phyloP scores from a whole-genome alignment of 768 basidiomycete genomes.

The Jaapia argillacea region DNA sequence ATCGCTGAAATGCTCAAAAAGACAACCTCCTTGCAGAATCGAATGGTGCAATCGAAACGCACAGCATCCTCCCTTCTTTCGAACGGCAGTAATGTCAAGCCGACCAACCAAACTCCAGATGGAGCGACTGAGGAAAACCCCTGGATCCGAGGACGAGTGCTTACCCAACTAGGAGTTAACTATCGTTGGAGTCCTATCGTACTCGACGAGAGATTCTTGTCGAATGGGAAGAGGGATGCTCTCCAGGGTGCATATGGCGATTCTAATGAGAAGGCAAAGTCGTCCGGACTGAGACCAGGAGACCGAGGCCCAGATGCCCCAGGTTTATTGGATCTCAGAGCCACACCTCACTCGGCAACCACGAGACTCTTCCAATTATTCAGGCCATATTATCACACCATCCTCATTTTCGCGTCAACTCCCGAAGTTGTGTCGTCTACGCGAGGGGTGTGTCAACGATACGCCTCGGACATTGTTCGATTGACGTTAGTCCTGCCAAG shows the following conservation, averaged over 20 bases:
- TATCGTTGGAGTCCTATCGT: conserved; percentile 12
- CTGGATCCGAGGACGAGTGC: conserved; percentile 2
- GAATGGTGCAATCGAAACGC: not conserved
- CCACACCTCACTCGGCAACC: not conserved
- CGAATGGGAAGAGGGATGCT: not conserved
- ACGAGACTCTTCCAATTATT: conserved; percentile 5
- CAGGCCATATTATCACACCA: conserved; percentile 6
- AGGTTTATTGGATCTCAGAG: conserved; percentile 1
- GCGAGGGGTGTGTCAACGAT: not conserved
- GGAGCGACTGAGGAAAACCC: not conserved
- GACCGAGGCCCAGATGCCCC: conserved; percentile 12
- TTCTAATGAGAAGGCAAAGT: not conserved
- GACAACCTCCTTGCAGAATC: not conserved
- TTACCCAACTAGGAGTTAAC: conserved; percentile 11
- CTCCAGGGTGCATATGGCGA: not conserved
- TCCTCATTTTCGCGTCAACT: conserved; percentile 6
- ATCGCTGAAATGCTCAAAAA: conserved; percentile 13
- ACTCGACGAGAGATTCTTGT: conserved; percentile 9
- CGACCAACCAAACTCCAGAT: no score
- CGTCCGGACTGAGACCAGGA: conserved; percentile 4
- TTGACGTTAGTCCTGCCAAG: not conserved
- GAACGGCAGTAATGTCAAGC: no score
- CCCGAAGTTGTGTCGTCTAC: not conserved
- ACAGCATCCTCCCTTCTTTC: no score
- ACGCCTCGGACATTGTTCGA: not conserved